These are phyloP conservation scores for Ascosphaera aggregata DNA, from an alignment of 2,329 filamentous ascomycete genomes.

Conservation along the genomic window DNA sequence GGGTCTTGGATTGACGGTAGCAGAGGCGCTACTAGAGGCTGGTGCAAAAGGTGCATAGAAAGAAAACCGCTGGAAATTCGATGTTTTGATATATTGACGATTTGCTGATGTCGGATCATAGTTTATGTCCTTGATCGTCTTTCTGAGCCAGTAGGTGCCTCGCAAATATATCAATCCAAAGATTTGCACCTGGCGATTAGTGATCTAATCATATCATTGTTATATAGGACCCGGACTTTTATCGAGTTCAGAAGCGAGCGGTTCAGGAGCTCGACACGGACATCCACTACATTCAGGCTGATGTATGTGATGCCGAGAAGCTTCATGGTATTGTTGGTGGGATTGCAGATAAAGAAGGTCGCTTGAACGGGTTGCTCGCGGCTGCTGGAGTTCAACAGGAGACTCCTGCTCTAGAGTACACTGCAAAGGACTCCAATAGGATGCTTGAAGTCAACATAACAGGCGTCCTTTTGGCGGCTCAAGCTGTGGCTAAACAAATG, in stretches of 20 bases:
- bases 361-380: slow-evolving; percentile 57
- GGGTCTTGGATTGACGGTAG: slow-evolving; percentile 50
- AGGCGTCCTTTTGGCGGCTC: slow-evolving; percentile 38
- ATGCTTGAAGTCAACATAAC: slow-evolving; percentile 41
- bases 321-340: slow-evolving; percentile 43
- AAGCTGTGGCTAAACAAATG: slow-evolving; percentile 33
- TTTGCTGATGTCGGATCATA: slow-evolving; percentile 14
- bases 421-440: slow-evolving; percentile 33
- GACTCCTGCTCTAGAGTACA: slow-evolving; percentile 59
- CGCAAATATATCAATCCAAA: neutral
- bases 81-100: too few relatives aligned
- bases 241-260: slow-evolving; percentile 38
- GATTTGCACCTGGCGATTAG: neutral
- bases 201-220: neutral
- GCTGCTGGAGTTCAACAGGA: slow-evolving; percentile 58
- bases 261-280: slow-evolving; percentile 39
- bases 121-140: slow-evolving; percentile 15
- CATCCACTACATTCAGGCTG: slow-evolving; percentile 53
- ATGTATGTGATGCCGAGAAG: slow-evolving; percentile 47
- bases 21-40: slow-evolving; percentile 50
- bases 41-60: slow-evolving; percentile 40
- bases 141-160: slow-evolving; percentile 6
- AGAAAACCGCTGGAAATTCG: too few relatives aligned
- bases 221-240: slow-evolving; percentile 33
- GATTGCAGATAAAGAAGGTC: slow-evolving; percentile 46